phyloP scores from a whole-genome alignment of 345 rosid species.

The Eucalyptus viminalis region DNA sequence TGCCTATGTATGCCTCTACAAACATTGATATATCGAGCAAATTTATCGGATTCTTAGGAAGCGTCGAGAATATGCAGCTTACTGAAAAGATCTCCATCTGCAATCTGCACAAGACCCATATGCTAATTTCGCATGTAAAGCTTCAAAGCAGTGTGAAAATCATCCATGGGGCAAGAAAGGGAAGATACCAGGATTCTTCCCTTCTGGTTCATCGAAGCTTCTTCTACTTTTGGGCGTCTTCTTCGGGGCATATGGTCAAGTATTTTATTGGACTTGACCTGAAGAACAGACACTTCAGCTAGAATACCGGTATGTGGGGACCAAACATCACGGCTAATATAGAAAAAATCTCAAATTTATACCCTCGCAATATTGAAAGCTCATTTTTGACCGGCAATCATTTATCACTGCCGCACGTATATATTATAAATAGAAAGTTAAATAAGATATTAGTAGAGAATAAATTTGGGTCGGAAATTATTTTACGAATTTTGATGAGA shows the following conservation, averaged over 20 bases:
- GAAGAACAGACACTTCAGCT: background rate
- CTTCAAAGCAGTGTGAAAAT: background rate
- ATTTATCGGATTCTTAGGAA: background rate
- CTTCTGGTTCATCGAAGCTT: background rate
- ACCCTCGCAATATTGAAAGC: background rate
- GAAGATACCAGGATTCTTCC: background rate
- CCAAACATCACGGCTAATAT: background rate
- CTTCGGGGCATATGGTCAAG: background rate
- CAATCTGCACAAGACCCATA: background rate
- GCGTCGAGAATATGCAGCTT: background rate
- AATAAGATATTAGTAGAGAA: too few species aligned
- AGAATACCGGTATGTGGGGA: background rate
- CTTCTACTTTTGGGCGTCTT: background rate
- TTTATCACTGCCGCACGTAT: fast-evolving
- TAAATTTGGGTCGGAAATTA: too few species aligned
- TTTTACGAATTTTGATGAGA: background rate
- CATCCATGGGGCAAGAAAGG: background rate
- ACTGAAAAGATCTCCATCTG: background rate
- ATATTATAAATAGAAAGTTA: too few species aligned
- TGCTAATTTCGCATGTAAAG: background rate
- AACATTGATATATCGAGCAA: background rate
- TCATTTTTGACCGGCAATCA: background rate
- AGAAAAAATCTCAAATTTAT: background rate
- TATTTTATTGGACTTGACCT: background rate
- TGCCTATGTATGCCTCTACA: background rate